These are phyloP conservation scores for Gracilaria domingensis DNA, from an alignment of 23 red algal genomes.

Conservation along the genomic window DNA sequence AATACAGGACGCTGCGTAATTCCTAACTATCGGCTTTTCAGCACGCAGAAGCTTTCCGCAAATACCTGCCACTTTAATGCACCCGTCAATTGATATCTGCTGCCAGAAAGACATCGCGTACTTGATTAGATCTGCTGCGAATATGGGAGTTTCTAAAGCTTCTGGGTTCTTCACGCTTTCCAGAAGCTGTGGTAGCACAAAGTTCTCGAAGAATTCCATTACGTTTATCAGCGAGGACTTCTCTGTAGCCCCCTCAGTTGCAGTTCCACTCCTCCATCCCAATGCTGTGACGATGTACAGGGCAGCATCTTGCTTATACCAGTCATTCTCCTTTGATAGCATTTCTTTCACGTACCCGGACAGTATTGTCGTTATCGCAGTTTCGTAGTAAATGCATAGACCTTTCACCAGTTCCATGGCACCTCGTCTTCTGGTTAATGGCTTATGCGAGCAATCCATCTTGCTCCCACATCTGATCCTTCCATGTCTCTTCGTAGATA, in stretches of 20 bases:
- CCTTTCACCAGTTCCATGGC: conserved; percentile 96
- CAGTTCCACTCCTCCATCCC: conserved; percentile 93
- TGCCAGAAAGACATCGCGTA: conserved; percentile 93
- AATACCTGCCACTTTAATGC: conserved; percentile 18
- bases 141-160: conserved; percentile 73
- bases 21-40: conserved; percentile 75
- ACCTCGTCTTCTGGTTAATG: conserved; percentile 82
- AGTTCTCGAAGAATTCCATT: conserved; percentile 75
- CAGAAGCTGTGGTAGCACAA: conserved; percentile 76
- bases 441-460: too few relatives aligned
- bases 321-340: conserved; percentile 73
- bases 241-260: conserved; percentile 78
- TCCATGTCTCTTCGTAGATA: conserved; percentile 98
- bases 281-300: conserved; percentile 95
- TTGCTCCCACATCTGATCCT: conserved; percentile 89
- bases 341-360: conserved; percentile 78
- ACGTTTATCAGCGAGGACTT: conserved; percentile 83
- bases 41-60: conserved; percentile 73
- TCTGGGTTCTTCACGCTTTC: conserved; percentile 44
- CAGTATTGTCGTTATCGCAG: conserved; percentile 74
- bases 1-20: conserved; percentile 89
- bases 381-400: conserved; percentile 83
- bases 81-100: conserved; percentile 70
- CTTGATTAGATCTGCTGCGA: conserved; percentile 92
- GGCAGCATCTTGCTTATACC: conserved; percentile 86